These are phyloP conservation scores for Microbotryum lychnidis-dioicae DNA, from an alignment of 1,284 basidiomycete species.

Conservation along the genomic window DNA sequence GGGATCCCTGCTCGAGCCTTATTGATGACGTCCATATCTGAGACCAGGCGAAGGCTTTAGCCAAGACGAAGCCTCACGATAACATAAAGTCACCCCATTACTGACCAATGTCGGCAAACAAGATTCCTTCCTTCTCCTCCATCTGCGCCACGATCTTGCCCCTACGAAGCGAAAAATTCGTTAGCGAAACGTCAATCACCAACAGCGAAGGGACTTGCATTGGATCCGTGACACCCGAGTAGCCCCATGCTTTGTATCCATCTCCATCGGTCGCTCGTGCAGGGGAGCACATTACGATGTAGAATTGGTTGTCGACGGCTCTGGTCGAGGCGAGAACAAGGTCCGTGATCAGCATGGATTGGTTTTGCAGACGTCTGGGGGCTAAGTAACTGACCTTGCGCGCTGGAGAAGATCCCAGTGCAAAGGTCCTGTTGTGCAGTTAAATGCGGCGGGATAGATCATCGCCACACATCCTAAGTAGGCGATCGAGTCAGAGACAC, in stretches of 20 bases:
- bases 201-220: conserved; percentile 52
- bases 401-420: conserved; percentile 93
- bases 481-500: background rate
- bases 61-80: background rate
- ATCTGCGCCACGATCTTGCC: conserved; percentile 73
- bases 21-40: conserved; percentile 63
- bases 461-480: background rate
- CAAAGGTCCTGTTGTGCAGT: conserved; percentile 82
- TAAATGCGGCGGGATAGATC: conserved; percentile 66
- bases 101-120: conserved; percentile 73
- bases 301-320: conserved; percentile 94
- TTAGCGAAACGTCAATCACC: background rate
- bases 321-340: conserved; percentile 43
- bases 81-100: conserved; percentile 3
- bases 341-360: background rate
- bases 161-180: conserved; percentile 44
- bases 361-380: background rate
- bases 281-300: conserved; percentile 89
- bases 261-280: conserved; percentile 70
- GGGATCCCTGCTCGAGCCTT: conserved; percentile 57
- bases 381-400: conserved; percentile 52
- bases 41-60: background rate
- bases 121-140: conserved; percentile 67
- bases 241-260: conserved; percentile 58
- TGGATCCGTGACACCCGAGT: conserved; percentile 81